Conservation (phyloP, 805 yeast species). For the Ogataea ganodermae region DNA sequence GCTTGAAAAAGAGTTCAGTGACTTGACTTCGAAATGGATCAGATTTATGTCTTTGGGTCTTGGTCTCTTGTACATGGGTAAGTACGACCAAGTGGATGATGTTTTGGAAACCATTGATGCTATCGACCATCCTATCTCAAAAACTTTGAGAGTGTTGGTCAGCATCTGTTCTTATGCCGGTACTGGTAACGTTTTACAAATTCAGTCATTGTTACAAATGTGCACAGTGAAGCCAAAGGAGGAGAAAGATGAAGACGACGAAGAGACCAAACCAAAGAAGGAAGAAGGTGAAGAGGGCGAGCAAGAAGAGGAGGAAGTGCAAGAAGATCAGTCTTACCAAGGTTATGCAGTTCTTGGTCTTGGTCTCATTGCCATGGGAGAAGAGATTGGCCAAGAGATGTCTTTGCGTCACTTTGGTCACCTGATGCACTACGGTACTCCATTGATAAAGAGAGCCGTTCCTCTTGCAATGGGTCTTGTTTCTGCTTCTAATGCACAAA, state of each 20-base stretch:
- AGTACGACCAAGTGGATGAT: conserved; percentile 91
- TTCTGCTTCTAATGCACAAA: conserved; percentile 91
- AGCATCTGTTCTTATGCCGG: conserved; percentile 96
- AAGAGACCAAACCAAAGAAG: conserved; percentile 33
- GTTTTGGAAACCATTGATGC: conserved; percentile 93
- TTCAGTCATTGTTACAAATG: conserved; percentile 87
- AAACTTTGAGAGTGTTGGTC: conserved; percentile 84
- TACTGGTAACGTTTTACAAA: conserved; percentile 94
- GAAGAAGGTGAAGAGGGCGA: conserved; percentile 31
- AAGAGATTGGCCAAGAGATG: conserved; percentile 97
- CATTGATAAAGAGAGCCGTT: conserved; percentile 87
- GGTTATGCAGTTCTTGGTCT: conserved; percentile 94
- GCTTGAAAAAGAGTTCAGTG: conserved; percentile 78
- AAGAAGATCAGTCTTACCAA: conserved; percentile 61
- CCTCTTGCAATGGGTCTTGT: conserved; percentile 98
- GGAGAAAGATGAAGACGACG: conserved; percentile 58
- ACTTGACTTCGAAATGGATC: conserved; percentile 82
- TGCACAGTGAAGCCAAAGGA: conserved; percentile 72
- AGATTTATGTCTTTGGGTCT: conserved; percentile 89
- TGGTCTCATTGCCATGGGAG: conserved; percentile 96
- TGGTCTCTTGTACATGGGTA: conserved; percentile 90
- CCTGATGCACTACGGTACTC: conserved; percentile 95
- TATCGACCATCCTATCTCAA: conserved; percentile 90
- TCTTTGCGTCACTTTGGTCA: conserved; percentile 95
- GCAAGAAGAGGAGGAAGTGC: conserved; percentile 34